phyloP scores from a whole-genome alignment of 768 basidiomycete species.

The Rhizopogon vinicolor region DNA sequence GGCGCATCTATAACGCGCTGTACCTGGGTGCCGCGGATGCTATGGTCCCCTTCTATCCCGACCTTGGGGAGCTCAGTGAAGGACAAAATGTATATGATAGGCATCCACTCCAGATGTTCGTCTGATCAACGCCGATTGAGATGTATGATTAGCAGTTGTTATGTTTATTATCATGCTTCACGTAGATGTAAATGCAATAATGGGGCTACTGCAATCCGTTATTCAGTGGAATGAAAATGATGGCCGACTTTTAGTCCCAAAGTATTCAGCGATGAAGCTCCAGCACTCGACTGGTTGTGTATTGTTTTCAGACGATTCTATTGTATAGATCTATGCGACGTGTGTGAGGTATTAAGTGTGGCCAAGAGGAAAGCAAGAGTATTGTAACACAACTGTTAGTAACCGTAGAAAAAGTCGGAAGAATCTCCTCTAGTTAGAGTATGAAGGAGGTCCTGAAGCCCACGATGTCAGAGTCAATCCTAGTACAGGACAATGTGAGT shows the following conservation, averaged over 20 bases:
- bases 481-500: background rate
- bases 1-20: conserved; percentile 92
- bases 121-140: conserved; percentile 35
- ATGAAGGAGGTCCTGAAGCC: conserved; percentile 36
- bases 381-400: background rate
- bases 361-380: background rate
- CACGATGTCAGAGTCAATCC: background rate
- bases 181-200: background rate
- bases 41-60: conserved; percentile 93
- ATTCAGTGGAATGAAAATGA: no score
- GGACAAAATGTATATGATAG: conserved; percentile 87
- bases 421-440: conserved; percentile 20
- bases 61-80: conserved; percentile 86
- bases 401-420: background rate
- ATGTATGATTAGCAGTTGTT: conserved; percentile 2
- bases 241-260: no score
- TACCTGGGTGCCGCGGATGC: conserved; percentile 91
- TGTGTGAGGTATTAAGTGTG: background rate
- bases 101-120: conserved; percentile 79
- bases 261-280: no score
- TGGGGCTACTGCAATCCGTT: background rate
- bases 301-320: background rate
- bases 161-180: background rate
- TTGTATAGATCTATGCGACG: background rate
- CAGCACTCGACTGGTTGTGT: no score